Conservation (phyloP, 2,329 filamentous ascomycete genomes). For the Dactylellina parvicollis region DNA sequence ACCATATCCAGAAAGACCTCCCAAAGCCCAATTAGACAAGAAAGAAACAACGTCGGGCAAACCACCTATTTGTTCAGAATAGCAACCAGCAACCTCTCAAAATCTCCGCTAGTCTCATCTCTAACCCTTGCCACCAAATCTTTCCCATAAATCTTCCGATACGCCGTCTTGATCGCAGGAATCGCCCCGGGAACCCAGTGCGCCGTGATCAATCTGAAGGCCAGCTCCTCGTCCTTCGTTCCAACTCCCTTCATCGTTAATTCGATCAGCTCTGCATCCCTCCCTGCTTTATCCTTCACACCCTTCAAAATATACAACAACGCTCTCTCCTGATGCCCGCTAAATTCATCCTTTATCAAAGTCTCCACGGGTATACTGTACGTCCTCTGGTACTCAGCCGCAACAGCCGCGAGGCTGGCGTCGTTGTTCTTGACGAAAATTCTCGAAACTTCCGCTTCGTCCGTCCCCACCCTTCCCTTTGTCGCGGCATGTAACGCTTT, state of each 20-base stretch:
- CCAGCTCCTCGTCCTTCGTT: slow-evolving; percentile 83
- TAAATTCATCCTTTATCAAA: slow-evolving; percentile 83
- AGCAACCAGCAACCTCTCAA: slow-evolving; percentile 78
- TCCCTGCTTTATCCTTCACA: slow-evolving; percentile 70
- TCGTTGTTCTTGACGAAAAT: slow-evolving; percentile 81
- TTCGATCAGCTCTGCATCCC: slow-evolving; percentile 81
- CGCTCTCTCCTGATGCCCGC: slow-evolving; percentile 89
- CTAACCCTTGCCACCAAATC: slow-evolving; percentile 76
- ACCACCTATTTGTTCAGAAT: slow-evolving; percentile 58
- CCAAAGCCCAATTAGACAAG: neutral
- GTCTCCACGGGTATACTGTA: slow-evolving; percentile 77
- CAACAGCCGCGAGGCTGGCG: slow-evolving; percentile 84
- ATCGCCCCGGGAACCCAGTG: slow-evolving; percentile 84
- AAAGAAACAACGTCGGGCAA: neutral
- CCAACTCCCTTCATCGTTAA: slow-evolving; percentile 85
- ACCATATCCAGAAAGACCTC: neutral
- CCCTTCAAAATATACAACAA: slow-evolving; percentile 78
- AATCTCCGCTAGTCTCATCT: slow-evolving; percentile 86
- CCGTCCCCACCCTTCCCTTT: slow-evolving; percentile 70
- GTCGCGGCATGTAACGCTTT: slow-evolving; percentile 80
- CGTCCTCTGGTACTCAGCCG: slow-evolving; percentile 76
- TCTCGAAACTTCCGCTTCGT: slow-evolving; percentile 79
- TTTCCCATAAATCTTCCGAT: slow-evolving; percentile 74
- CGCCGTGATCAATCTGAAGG: slow-evolving; percentile 76
- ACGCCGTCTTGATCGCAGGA: slow-evolving; percentile 80